These are phyloP conservation scores for Malassezia restricta DNA, from an alignment of 1,284 basidiomycete genomes.

Conservation along the genomic window DNA sequence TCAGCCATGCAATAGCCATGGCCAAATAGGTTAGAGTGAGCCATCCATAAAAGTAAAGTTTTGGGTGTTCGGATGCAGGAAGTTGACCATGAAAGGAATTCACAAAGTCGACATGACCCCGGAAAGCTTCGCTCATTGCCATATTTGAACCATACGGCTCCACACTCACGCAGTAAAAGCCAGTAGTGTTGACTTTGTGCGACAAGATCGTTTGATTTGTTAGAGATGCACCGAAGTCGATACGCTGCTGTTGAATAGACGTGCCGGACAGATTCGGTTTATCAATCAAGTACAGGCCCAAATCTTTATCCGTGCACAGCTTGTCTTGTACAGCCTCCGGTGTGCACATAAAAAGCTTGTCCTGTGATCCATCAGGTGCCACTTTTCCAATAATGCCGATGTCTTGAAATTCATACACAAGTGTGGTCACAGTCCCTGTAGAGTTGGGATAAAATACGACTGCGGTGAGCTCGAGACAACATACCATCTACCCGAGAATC, in stretches of 20 bases:
- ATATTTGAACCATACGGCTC: slow-evolving; percentile 49
- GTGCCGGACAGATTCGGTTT: slow-evolving; percentile 11
- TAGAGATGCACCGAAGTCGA: slow-evolving; percentile 24
- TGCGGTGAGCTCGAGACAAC: slow-evolving; percentile 40
- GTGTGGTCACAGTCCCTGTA: slow-evolving; percentile 77
- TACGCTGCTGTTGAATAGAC: slow-evolving; percentile 21
- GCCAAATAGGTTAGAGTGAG: slow-evolving; percentile 67
- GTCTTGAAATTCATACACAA: slow-evolving; percentile 84
- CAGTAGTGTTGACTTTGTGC: slow-evolving; percentile 72
- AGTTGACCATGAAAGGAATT: slow-evolving; percentile 81
- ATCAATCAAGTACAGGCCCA: slow-evolving; percentile 35
- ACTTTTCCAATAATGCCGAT: slow-evolving; percentile 14
- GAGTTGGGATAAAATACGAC: slow-evolving; percentile 68
- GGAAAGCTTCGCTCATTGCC: slow-evolving; percentile 52
- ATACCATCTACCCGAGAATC: slow-evolving; percentile 74
- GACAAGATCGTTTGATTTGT: slow-evolving; percentile 14
- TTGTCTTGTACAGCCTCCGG: slow-evolving; percentile 18
- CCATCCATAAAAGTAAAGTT: slow-evolving; percentile 80
- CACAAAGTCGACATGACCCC: slow-evolving; percentile 68
- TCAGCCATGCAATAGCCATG: slow-evolving; percentile 65
- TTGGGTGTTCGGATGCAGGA: slow-evolving; percentile 90
- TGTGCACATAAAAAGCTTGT: slow-evolving; percentile 57
- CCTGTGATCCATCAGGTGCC: background rate
- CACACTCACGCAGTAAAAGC: slow-evolving; percentile 83
- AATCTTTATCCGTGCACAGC: slow-evolving; percentile 23